These are phyloP conservation scores for Pleodorina starrii DNA, from an alignment of 139 green algal species.

Conservation along the genomic window DNA sequence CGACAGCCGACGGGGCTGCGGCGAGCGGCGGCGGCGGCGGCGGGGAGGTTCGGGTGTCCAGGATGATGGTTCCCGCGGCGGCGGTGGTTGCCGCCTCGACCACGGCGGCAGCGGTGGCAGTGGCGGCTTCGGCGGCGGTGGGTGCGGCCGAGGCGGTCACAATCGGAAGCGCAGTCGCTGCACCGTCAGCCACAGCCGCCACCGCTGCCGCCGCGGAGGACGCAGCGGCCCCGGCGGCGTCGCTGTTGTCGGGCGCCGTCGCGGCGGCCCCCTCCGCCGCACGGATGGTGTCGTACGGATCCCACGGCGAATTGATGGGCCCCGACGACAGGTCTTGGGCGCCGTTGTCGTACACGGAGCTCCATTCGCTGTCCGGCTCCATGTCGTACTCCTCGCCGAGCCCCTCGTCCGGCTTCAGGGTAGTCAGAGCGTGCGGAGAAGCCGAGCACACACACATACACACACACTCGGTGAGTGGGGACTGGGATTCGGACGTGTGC, in stretches of 20 bases:
- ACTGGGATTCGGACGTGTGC: too few relatives aligned
- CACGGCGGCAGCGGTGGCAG: not conserved
- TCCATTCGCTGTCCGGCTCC: too few relatives aligned
- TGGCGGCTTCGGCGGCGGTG: not conserved
- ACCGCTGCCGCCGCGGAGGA: not conserved
- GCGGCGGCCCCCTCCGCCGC: not conserved
- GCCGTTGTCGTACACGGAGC: not conserved
- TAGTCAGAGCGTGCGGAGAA: too few relatives aligned
- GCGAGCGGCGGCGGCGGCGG: not conserved
- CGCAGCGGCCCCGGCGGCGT: not conserved
- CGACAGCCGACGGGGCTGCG: too few relatives aligned
- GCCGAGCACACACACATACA: too few relatives aligned
- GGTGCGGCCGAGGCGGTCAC: not conserved
- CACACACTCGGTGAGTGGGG: too few relatives aligned
- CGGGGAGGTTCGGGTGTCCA: not conserved
- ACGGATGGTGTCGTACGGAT: constrained; percentile 14
- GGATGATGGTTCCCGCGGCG: constrained; percentile 2
- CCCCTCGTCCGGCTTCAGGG: too few relatives aligned
- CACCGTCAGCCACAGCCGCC: not conserved
- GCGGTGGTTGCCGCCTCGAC: not conserved
- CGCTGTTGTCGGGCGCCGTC: not conserved
- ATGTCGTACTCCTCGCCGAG: too few relatives aligned
- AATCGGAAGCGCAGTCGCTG: not conserved
- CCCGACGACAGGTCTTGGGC: not conserved
- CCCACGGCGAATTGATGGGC: not conserved